Evolutionary conservation across 1,139 yeast genomes (phyloP), one percentile per base, ranked within the genome.

Genomic region (Hyphopichia burtonii): DNA sequence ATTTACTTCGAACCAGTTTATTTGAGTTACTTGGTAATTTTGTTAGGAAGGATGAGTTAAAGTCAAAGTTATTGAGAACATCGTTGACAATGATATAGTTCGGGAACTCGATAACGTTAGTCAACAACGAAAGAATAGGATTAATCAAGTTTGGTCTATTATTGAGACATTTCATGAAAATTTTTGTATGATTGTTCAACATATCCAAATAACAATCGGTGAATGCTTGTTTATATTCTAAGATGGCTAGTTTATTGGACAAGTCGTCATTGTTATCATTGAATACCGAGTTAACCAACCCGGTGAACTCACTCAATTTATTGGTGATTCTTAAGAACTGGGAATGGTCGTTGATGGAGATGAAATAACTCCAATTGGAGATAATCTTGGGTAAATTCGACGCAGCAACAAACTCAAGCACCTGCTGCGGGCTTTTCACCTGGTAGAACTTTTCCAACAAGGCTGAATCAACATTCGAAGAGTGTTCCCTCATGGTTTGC

Each of bases 111-210:
- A 81, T 68, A 23, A 86, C 67, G 41, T 77, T 74, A 20, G 67
- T 68, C 51, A 91, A 61, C 15, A 90, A 54, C 35, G 75, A 60
- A 23, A 89, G 56, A 1, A 78, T 74, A 0, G 95, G 85, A 42
- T 77, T 81, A 1, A 93, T 80, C 10, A 80, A 65, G 1, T 78
- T 68, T 0, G 86, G 80, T 48, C 83, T 63, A 44, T 80, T 77
- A 46, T 75, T 78, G 36, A 90, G 65, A 19, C 86, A 82, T 52
- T 96, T 71, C 61, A 86, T 87, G 4, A 90, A 66, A 18, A 82
- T 76, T 52, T 83, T 86, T 38, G 76, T 59, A 55, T 86, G 78
- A 42, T 72, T 75, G 1, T 72, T 68, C 16, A 89, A 60, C 9
- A 89, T 63, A 17, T 76, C 76, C 39, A 67, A 71, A 44, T 83